Conservation (phyloP, 148 eudicot genomes). For the Rhododendron ovatum region DNA sequence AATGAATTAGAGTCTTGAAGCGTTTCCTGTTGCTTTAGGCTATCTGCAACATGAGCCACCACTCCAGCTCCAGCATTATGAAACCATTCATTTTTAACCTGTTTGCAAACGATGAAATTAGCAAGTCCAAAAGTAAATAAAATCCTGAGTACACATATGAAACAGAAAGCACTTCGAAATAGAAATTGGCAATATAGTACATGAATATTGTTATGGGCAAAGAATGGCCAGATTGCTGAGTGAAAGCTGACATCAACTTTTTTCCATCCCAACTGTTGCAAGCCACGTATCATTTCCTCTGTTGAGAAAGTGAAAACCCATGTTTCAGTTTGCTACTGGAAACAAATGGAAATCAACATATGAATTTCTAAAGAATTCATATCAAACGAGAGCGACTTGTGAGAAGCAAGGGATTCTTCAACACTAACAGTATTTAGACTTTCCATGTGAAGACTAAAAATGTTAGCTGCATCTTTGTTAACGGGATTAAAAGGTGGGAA, state of each 20-base stretch:
- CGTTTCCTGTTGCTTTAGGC: slow-evolving; percentile 61
- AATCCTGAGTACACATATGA: not conserved
- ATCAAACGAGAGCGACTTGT: not conserved
- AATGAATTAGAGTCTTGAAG: slow-evolving; percentile 44
- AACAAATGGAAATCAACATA: not conserved
- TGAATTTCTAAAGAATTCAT: not conserved
- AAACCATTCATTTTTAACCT: slow-evolving; percentile 97
- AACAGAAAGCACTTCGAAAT: not conserved
- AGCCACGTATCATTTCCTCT: slow-evolving; percentile 97
- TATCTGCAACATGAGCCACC: slow-evolving; percentile 88
- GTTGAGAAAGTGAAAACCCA: slow-evolving; percentile 17
- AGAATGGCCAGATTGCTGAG: slow-evolving; percentile 91
- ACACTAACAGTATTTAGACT: not conserved
- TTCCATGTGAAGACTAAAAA: not conserved
- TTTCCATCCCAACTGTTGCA: slow-evolving; percentile 85
- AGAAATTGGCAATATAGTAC: slow-evolving; percentile 29
- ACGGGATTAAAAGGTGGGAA: not conserved
- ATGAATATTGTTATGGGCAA: slow-evolving; percentile 94
- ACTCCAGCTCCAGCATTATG: slow-evolving; percentile 95
- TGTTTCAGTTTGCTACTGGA: not conserved
- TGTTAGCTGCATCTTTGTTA: not conserved
- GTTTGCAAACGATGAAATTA: slow-evolving; percentile 11
- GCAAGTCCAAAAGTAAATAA: not conserved
- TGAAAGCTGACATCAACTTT: slow-evolving; percentile 98
- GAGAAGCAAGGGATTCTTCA: not conserved